Conservation (phyloP, 2,329 filamentous ascomycete species). For the Cytospora mali region DNA sequence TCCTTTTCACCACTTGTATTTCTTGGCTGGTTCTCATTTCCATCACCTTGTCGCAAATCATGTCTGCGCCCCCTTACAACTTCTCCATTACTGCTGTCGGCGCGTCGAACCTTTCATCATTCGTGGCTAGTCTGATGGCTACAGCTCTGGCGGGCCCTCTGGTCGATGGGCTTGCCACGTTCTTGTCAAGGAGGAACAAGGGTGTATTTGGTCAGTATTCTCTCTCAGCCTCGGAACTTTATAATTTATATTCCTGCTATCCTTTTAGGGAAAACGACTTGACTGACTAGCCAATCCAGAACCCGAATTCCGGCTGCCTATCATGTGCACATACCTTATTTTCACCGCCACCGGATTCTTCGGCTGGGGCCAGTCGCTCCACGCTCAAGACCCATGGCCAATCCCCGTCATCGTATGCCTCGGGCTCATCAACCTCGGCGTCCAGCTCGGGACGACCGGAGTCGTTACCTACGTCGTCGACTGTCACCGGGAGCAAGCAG, state of each 20-base stretch:
- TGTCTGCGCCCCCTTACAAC: constrained; percentile 41
- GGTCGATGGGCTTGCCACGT: constrained; percentile 39
- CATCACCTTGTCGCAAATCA: constrained; percentile 41
- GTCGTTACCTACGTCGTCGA: constrained; percentile 43
- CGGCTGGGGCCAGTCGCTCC: constrained; percentile 35
- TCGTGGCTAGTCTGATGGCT: constrained; percentile 39
- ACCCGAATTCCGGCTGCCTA: constrained; percentile 43
- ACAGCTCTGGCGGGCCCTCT: constrained; percentile 38
- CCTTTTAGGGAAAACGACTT: neutral
- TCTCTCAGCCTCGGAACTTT: neutral
- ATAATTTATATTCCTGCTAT: neutral
- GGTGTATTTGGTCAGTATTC: constrained; percentile 38
- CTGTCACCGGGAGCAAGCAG: constrained; percentile 42
- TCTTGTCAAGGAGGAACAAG: constrained; percentile 39
- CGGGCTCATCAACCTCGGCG: constrained; percentile 38
- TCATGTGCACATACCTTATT: constrained; percentile 39
- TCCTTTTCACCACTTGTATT: constrained; percentile 44
- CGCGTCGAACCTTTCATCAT: constrained; percentile 38
- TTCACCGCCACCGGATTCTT: constrained; percentile 44
- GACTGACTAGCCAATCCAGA: constrained; percentile 29
- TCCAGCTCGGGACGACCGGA: constrained; percentile 42
- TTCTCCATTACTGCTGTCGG: constrained; percentile 41
- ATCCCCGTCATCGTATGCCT: constrained; percentile 40
- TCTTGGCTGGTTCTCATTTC: constrained; percentile 37
- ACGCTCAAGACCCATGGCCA: constrained; percentile 33